A percentile compares a stretch with the other conserved stretches of the same genome.
These are phyloP conservation scores for Pseudogymnoascus sp. DNA, from an alignment of 2,329 filamentous ascomycete genomes.

Conservation along the genomic window DNA sequence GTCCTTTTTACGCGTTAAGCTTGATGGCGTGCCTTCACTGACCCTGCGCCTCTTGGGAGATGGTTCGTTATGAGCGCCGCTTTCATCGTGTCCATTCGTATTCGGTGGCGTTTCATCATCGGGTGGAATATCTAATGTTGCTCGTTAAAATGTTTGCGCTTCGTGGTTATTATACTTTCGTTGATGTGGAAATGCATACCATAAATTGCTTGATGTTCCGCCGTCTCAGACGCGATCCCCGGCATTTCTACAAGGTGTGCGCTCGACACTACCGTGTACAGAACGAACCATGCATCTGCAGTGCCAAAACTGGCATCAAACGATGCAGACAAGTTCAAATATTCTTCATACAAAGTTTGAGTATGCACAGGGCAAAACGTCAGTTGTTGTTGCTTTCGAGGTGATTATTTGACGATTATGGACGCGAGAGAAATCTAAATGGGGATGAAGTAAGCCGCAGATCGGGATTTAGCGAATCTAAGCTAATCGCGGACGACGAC, in stretches of 20 bases:
- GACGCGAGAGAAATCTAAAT: constrained; percentile 11
- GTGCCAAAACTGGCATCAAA: constrained; percentile 44
- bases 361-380: constrained; percentile 45
- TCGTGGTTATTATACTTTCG: not conserved
- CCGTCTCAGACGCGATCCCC: constrained; percentile 28
- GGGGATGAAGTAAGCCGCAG: constrained; percentile 14
- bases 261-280: constrained; percentile 39
- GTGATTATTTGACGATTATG: constrained; percentile 10
- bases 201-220: constrained; percentile 25
- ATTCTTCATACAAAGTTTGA: constrained; percentile 42
- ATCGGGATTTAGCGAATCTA: constrained; percentile 20
- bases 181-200: constrained; percentile 19
- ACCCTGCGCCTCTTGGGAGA: constrained; percentile 59
- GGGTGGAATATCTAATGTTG: constrained; percentile 20
- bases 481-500: constrained; percentile 38
- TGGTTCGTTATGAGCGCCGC: constrained; percentile 35
- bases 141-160: not conserved
- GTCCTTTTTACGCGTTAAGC: constrained; percentile 39
- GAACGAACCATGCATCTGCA: constrained; percentile 50
- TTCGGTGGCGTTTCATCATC: constrained; percentile 22
- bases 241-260: constrained; percentile 28
- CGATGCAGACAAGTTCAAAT: constrained; percentile 39
- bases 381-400: constrained; percentile 25
- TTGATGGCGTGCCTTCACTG: constrained; percentile 37
- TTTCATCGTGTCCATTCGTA: constrained; percentile 27